These are phyloP conservation scores for Phytophthora uliginosa DNA, from an alignment of 352 stramenopile genomes.

Conservation along the genomic window DNA sequence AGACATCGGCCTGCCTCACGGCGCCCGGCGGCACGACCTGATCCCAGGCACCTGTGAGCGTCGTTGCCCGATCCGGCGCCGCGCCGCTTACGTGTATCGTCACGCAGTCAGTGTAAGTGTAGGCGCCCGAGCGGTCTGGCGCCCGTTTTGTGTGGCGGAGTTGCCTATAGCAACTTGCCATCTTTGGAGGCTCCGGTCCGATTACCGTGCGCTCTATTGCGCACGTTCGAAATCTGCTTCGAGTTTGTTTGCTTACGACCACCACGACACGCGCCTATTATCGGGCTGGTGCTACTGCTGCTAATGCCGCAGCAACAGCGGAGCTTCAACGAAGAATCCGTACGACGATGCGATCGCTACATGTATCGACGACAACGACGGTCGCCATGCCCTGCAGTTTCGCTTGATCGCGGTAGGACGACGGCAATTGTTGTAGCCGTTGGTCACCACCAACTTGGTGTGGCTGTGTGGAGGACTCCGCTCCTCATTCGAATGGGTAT, in stretches of 20 bases:
- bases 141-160: not conserved
- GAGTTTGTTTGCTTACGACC: not conserved
- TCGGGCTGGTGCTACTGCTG: not conserved
- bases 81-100: not conserved
- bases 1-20: slow-evolving; percentile 1
- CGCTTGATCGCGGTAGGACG: no score
- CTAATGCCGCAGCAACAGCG: not conserved
- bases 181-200: not conserved
- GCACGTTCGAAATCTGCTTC: not conserved
- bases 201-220: no score
- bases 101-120: not conserved
- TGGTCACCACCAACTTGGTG: no score
- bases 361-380: no score
- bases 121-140: not conserved
- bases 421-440: no score
- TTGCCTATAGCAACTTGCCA: not conserved
- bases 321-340: not conserved
- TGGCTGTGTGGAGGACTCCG: not conserved
- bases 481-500: not conserved
- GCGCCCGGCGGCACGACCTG: not conserved
- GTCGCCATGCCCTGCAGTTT: no score
- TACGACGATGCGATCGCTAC: not conserved
- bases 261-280: not conserved
- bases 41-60: not conserved
- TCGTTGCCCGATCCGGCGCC: not conserved